phyloP scores from a whole-genome alignment of 179 eudicot genomes.

The Nepenthes alata region DNA sequence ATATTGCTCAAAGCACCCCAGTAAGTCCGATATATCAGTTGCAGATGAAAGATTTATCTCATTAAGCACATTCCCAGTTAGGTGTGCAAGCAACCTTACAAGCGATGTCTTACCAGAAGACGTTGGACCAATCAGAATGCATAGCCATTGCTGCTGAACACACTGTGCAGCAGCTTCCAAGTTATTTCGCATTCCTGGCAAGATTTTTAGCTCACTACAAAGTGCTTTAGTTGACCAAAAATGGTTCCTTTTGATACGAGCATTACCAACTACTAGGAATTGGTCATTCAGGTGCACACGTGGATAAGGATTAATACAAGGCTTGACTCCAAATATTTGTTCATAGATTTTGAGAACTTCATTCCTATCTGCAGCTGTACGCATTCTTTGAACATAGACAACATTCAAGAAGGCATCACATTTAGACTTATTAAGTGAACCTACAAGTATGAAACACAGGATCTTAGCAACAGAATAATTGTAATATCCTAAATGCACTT shows the following conservation, averaged over 20 bases:
- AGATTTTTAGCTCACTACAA: conserved; percentile 44
- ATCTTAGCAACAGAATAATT: neutral
- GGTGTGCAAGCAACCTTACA: conserved; percentile 67
- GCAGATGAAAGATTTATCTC: conserved; percentile 88
- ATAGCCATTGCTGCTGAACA: conserved; percentile 71
- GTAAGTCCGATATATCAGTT: conserved; percentile 81
- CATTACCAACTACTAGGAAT: conserved; percentile 43
- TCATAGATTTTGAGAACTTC: conserved; percentile 55
- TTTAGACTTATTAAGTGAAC: conserved; percentile 41
- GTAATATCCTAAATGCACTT: too few species aligned
- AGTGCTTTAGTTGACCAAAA: conserved; percentile 26
- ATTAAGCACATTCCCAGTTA: conserved; percentile 71
- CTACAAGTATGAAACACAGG: conserved; percentile 22
- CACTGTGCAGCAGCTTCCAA: conserved; percentile 76
- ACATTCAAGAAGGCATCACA: conserved; percentile 51
- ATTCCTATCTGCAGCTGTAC: conserved; percentile 60
- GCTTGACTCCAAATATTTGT: conserved; percentile 51
- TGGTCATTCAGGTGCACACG: conserved; percentile 54
- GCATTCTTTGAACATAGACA: conserved; percentile 90
- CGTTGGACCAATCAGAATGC: conserved; percentile 81
- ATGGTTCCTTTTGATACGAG: conserved; percentile 41
- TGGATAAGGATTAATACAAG: conserved; percentile 57
- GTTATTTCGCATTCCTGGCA: conserved; percentile 55
- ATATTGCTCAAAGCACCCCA: conserved; percentile 95
- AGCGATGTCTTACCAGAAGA: conserved; percentile 88